Base-by-base conservation (phyloP, 2,329 filamentous ascomycete genomes). In the Pyricularia sp. region DNA sequence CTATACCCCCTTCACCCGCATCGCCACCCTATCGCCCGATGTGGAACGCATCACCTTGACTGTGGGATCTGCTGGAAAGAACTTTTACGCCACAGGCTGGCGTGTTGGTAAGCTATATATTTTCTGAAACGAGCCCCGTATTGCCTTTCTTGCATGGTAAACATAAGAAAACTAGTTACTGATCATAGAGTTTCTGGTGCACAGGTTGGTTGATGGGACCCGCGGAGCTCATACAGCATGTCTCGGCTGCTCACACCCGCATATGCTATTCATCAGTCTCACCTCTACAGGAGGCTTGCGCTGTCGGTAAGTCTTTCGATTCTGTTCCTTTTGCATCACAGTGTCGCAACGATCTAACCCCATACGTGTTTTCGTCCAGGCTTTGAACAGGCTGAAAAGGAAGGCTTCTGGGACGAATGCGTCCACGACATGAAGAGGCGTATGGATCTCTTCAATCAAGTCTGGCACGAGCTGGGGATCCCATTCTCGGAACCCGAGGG, bases 11-110 rank as follows among this genome's bases (percentile, higher is more conserved):
- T 99, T 97, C 74, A 97, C 93, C 0, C 86, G 94, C 70, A 88
- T 97, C 65, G 91, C 91, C 28, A 97, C 92, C 0, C 80, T 99
- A 22, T 96, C 91, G 0, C 92, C 93, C 0, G 92, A 97, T 74
- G 86, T 97, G 63, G 92, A 92, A 70, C 85, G 85, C 66, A 82
- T 96, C 69, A 97, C 94, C 4, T 78, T 99, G 62, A 97, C 94
- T 0, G 94, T 99, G 33, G 94, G 94, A 24, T 96, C 92, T 0
- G 94, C 92, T 1, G 94, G 94, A 71, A 99, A 99, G 83, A 96
- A 94, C 80, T 99, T 99, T 77, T 97, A 97, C 73, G 91, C 91
- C 65, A 99, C 94, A 0, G 94, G 94, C 62, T 99, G 94, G 94
- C 88, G 94, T 66, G 93, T 97, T 4, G 85, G 80, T 79, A 70